A percentile compares a stretch with the other conserved stretches of the same genome.
These are phyloP conservation scores for Colletotrichum sp. DNA, from an alignment of 2,329 filamentous ascomycete species.

Conservation along the genomic window DNA sequence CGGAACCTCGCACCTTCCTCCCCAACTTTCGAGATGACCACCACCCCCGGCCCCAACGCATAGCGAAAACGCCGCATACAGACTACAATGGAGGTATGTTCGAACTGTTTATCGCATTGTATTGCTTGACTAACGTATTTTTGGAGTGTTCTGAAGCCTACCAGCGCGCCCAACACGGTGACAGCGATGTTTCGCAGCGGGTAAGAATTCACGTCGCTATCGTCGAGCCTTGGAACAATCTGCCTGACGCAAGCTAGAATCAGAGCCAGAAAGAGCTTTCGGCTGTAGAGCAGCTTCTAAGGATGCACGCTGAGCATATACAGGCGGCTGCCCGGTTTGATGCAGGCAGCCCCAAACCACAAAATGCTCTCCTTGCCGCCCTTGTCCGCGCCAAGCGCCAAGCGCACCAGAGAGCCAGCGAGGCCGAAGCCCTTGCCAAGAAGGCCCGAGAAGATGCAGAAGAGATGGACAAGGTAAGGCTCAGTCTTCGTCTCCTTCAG, in stretches of 20 bases:
- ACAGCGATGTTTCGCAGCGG: neutral
- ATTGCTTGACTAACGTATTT: neutral
- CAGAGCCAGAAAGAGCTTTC: neutral
- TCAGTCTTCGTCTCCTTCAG: neutral
- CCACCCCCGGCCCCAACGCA: neutral
- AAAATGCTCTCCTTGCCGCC: neutral
- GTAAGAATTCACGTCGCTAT: neutral
- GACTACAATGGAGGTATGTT: neutral
- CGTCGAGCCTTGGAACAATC: neutral
- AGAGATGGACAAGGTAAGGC: neutral
- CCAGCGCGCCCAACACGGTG: neutral
- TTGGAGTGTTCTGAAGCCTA: neutral
- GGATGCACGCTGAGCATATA: neutral
- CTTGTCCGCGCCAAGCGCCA: neutral
- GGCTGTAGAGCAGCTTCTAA: neutral
- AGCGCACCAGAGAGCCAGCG: neutral
- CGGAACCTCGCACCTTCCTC: neutral
- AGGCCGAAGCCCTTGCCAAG: neutral
- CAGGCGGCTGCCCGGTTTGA: neutral
- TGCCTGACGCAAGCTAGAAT: neutral
- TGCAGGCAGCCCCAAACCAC: neutral
- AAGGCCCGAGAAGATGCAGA: neutral
- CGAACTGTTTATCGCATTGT: neutral
- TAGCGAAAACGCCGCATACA: neutral
- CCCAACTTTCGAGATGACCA: neutral